Percentiles rank a stretch among this genome's conserved stretches.
phyloP scores from a whole-genome alignment of 1,284 basidiomycete species.

The Hortiboletus rubellus region DNA sequence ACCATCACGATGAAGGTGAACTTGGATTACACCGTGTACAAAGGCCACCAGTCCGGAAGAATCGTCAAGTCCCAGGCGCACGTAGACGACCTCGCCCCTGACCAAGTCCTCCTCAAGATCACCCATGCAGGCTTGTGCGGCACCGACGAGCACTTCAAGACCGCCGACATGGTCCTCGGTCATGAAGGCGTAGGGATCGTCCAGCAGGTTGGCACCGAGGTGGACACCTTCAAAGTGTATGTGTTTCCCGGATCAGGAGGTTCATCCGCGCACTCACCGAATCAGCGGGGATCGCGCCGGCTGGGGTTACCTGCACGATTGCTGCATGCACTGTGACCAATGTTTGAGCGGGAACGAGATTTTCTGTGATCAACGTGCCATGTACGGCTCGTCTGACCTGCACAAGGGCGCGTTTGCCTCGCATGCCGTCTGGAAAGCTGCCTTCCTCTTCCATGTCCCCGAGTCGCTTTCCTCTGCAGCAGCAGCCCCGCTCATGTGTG shows the following conservation, averaged over 20 bases:
- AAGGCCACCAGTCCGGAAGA: conserved; percentile 21
- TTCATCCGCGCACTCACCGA: background rate
- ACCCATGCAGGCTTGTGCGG: conserved; percentile 48
- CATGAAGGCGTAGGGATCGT: conserved; percentile 39
- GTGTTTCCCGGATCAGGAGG: background rate
- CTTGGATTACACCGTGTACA: conserved; percentile 32
- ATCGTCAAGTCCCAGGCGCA: conserved; percentile 18
- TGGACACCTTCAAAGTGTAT: conserved; percentile 34
- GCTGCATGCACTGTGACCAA: conserved; percentile 30
- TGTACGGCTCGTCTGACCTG: conserved; percentile 29
- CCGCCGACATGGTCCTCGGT: conserved; percentile 38
- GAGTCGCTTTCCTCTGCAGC: conserved; percentile 31
- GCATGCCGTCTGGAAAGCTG: conserved; percentile 35
- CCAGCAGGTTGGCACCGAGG: conserved; percentile 30
- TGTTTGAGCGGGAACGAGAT: conserved; percentile 34
- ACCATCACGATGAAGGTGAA: conserved; percentile 19
- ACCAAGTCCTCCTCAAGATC: conserved; percentile 40
- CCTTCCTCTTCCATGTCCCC: conserved; percentile 37
- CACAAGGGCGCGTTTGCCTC: conserved; percentile 39
- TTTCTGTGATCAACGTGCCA: conserved; percentile 26
- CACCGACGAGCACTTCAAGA: conserved; percentile 46
- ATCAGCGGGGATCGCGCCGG: conserved; percentile 33
- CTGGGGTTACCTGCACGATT: conserved; percentile 32
- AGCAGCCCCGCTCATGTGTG: conserved; percentile 42
- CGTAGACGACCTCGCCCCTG: conserved; percentile 21